Conservation (phyloP, 768 basidiomycete species). For the Russula sp. region DNA sequence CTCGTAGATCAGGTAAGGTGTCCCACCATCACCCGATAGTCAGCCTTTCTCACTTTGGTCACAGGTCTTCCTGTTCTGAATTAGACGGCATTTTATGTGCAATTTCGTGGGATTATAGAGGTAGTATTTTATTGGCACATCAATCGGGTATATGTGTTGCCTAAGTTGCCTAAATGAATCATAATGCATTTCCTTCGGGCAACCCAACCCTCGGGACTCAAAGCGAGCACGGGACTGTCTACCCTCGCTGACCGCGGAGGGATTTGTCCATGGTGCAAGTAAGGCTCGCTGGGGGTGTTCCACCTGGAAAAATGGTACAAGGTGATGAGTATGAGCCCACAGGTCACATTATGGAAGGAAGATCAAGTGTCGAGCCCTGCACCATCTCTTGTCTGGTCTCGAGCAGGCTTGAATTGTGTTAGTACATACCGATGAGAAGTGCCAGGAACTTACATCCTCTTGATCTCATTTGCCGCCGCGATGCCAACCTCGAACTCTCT, state of each 20-base stretch:
- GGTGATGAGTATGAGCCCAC: background rate
- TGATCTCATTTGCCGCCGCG: slow-evolving; percentile 54
- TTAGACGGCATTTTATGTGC: background rate
- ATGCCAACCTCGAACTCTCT: slow-evolving; percentile 62
- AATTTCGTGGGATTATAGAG: background rate
- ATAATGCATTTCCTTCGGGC: background rate
- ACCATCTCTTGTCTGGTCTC: slow-evolving; percentile 64
- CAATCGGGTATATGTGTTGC: background rate
- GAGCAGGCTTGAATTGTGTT: slow-evolving; percentile 40
- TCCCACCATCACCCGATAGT: background rate
- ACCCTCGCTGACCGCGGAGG: background rate
- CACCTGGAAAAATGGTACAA: background rate
- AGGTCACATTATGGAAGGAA: slow-evolving; percentile 20
- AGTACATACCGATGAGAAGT: slow-evolving; percentile 4
- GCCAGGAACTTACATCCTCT: slow-evolving; percentile 45
- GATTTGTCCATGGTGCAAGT: background rate
- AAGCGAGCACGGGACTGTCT: background rate
- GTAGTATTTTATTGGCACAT: background rate
- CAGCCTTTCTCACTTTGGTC: slow-evolving; percentile 20
- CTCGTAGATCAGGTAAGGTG: slow-evolving; percentile 73
- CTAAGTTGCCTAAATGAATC: background rate
- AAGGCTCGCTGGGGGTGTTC: background rate
- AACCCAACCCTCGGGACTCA: background rate
- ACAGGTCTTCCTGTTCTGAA: slow-evolving; percentile 41
- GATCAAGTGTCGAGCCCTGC: slow-evolving; percentile 46